A percentile compares a stretch with the other conserved stretches of the same genome.
phyloP scores from a whole-genome alignment of 306 rosid genomes.

The Delonix regia region DNA sequence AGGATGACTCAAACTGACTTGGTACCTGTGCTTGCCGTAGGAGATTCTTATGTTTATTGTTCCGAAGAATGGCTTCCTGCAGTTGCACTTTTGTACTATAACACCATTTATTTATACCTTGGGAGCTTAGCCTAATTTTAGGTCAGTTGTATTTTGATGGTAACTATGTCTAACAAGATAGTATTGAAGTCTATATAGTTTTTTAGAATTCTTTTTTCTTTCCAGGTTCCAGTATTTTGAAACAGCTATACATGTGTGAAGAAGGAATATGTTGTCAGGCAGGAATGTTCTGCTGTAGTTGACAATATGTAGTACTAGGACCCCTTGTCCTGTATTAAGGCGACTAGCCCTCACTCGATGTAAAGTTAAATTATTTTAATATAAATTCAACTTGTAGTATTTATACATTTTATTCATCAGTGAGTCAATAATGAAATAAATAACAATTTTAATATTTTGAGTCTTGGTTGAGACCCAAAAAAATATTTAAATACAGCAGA shows the following conservation, averaged over 20 bases:
- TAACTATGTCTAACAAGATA: conserved; percentile 2
- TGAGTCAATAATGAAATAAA: too few species aligned
- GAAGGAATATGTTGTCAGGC: background rate
- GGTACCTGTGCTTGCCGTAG: conserved; percentile 22
- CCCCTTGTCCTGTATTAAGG: background rate
- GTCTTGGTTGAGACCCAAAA: too few species aligned
- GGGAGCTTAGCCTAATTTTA: background rate
- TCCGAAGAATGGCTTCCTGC: conserved; percentile 11
- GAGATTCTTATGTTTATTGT: conserved; percentile 1
- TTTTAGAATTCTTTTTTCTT: background rate
- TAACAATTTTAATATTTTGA: too few species aligned
- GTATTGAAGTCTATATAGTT: background rate
- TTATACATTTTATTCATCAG: too few species aligned
- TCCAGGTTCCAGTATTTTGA: background rate
- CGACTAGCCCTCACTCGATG: background rate
- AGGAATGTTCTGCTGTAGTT: too few species aligned
- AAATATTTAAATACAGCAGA: too few species aligned
- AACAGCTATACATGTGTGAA: conserved; percentile 12
- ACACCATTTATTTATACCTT: conserved; percentile 35
- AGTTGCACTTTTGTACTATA: conserved; percentile 15
- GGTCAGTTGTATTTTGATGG: conserved; percentile 20
- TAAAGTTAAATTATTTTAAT: too few species aligned
- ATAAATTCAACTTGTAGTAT: background rate
- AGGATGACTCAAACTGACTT: conserved; percentile 36
- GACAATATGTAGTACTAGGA: background rate